phyloP scores from a whole-genome alignment of 2,329 filamentous ascomycete genomes.

The Aureobasidium leucospermi region DNA sequence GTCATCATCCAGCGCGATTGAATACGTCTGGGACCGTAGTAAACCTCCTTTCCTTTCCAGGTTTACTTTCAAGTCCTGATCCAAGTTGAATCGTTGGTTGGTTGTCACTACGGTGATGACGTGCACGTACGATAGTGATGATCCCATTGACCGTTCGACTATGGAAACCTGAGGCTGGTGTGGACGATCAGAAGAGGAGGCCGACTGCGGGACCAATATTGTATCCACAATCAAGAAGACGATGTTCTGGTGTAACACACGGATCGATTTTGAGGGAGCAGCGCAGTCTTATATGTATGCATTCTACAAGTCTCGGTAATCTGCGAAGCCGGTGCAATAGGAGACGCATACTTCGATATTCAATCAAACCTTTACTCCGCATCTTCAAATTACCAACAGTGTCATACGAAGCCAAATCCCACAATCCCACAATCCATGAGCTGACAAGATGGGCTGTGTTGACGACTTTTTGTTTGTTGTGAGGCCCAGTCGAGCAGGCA shows the following conservation, averaged over 20 bases:
- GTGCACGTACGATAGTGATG: background rate
- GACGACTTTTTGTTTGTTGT: background rate
- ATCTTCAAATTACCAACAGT: background rate
- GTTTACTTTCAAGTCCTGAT: too few relatives aligned
- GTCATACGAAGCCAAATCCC: background rate
- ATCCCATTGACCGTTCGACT: background rate
- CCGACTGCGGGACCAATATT: background rate
- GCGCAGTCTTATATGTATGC: background rate
- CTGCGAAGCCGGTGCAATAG: background rate
- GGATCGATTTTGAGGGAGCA: too few relatives aligned
- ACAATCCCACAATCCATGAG: background rate
- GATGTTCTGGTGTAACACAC: background rate
- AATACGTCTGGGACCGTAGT: background rate
- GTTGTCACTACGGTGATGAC: background rate
- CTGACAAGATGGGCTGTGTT: background rate
- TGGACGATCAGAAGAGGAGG: background rate
- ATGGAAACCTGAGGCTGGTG: background rate
- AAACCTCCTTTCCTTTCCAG: too few relatives aligned
- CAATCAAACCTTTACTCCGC: slow-evolving; percentile 3
- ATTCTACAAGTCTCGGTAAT: background rate
- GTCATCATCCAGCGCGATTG: too few relatives aligned
- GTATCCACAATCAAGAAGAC: background rate
- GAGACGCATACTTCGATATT: background rate
- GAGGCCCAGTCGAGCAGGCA: slow-evolving; percentile 1
- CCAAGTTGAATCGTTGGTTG: too few relatives aligned